These are phyloP conservation scores for Pseudogymnoascus sp. DNA, from an alignment of 2,329 filamentous ascomycete species.

Conservation along the genomic window DNA sequence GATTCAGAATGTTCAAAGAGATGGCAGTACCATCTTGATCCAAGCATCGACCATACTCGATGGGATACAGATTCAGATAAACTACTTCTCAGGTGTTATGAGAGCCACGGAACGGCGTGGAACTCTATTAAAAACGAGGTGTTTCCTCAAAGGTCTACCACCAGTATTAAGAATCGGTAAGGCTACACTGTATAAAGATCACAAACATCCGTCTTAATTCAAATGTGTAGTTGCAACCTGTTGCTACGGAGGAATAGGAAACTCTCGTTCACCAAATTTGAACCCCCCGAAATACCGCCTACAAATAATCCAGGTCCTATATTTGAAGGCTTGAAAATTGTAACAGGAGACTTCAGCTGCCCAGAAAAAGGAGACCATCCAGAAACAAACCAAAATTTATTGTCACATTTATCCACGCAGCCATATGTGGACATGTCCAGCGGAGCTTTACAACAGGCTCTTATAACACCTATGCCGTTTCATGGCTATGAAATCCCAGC, in stretches of 20 bases:
- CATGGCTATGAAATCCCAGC: background rate
- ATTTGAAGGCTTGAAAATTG: background rate
- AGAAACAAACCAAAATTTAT: background rate
- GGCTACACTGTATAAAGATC: background rate
- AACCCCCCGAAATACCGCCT: background rate
- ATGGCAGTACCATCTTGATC: conserved; percentile 37
- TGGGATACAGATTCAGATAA: background rate
- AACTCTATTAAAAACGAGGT: background rate
- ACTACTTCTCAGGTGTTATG: background rate
- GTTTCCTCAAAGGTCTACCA: background rate
- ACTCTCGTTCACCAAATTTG: background rate
- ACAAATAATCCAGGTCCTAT: background rate
- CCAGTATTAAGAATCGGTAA: background rate
- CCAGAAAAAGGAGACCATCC: background rate
- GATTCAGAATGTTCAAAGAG: conserved; percentile 37
- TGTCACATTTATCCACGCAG: background rate
- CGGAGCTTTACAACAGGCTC: background rate
- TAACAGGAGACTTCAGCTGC: background rate
- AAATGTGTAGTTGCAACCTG: background rate
- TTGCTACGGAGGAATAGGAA: background rate
- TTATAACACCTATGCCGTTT: background rate
- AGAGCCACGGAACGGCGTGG: background rate
- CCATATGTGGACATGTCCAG: background rate
- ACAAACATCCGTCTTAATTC: background rate
- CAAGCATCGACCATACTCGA: conserved; percentile 25